These are phyloP conservation scores for Phytophthora chlamydospora DNA, from an alignment of 352 stramenopile genomes.

Conservation along the genomic window DNA sequence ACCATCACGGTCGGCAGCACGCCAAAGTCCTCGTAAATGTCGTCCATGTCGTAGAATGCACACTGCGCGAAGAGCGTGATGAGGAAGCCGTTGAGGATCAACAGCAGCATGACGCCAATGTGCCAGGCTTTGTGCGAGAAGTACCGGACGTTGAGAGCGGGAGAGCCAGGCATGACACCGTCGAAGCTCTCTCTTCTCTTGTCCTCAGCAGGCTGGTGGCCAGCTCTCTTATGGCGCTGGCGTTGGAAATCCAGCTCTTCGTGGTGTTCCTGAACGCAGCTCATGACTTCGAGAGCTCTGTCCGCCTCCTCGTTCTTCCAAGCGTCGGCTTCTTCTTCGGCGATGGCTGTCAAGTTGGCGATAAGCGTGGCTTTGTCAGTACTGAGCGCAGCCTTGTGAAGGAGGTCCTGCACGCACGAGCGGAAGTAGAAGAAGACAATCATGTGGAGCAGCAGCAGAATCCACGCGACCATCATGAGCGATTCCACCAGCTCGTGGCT, in stretches of 20 bases:
- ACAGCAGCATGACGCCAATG: slow-evolving; percentile 54
- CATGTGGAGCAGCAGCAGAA: slow-evolving; percentile 45
- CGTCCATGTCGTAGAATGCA: slow-evolving; percentile 49
- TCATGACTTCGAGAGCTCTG: slow-evolving; percentile 30
- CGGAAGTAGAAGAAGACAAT: slow-evolving; percentile 42
- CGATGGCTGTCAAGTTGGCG: slow-evolving; percentile 28
- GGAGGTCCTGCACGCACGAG: slow-evolving; percentile 27
- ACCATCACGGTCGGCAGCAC: slow-evolving; percentile 38
- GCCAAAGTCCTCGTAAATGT: slow-evolving; percentile 42
- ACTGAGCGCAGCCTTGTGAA: slow-evolving; percentile 23
- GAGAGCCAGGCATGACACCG: slow-evolving; percentile 21
- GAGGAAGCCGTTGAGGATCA: slow-evolving; percentile 76
- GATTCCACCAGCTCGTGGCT: slow-evolving; percentile 41
- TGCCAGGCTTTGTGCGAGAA: slow-evolving; percentile 75
- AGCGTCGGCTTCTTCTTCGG: slow-evolving; percentile 21
- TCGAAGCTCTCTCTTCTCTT: slow-evolving; percentile 12
- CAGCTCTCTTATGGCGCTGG: slow-evolving; percentile 13
- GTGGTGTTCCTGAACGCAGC: slow-evolving; percentile 30
- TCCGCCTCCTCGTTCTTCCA: slow-evolving; percentile 34
- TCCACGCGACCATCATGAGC: slow-evolving; percentile 48
- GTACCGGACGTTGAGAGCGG: slow-evolving; percentile 34
- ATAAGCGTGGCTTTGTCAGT: slow-evolving; percentile 22
- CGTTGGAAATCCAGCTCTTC: slow-evolving; percentile 33
- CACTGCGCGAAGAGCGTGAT: slow-evolving; percentile 63
- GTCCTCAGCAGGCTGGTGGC: not conserved